Evolutionary conservation across 805 yeast species (phyloP).

Genomic region (Schizosaccharomyces cryophilus): DNA sequence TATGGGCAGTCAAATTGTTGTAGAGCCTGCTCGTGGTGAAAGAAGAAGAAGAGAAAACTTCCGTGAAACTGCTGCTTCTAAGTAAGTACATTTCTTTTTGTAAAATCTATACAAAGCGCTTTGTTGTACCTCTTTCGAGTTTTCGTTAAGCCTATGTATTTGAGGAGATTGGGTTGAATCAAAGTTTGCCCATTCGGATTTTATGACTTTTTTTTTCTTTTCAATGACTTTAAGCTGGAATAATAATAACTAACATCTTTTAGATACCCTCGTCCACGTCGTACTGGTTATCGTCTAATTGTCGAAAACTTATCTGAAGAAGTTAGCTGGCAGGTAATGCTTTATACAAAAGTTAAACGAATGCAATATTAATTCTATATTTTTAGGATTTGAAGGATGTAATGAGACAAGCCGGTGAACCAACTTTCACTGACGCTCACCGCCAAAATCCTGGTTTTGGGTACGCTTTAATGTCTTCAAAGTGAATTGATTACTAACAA

Average conservation of each 20-base stretch:
- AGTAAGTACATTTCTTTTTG: background rate
- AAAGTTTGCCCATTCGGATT: too few species aligned
- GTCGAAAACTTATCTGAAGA: slow-evolving; percentile 9
- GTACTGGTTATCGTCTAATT: slow-evolving; percentile 9
- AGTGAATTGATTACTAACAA: background rate
- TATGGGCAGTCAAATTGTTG: background rate
- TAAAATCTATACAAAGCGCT: background rate
- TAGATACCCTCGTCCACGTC: slow-evolving; percentile 7
- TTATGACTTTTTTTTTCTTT: too few species aligned
- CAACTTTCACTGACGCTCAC: slow-evolving; percentile 14
- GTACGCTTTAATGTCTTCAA: slow-evolving; percentile 1
- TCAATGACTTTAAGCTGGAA: too few species aligned
- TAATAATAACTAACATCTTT: background rate
- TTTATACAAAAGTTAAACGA: background rate
- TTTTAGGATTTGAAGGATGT: slow-evolving; percentile 35
- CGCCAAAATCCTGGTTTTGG: slow-evolving; percentile 14
- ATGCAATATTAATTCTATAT: background rate
- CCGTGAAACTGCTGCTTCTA: background rate
- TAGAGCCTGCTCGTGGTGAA: slow-evolving; percentile 1
- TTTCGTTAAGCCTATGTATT: background rate
- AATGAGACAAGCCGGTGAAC: slow-evolving; percentile 36
- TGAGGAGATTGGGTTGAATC: too few species aligned
- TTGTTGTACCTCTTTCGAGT: background rate
- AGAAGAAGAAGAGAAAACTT: background rate
- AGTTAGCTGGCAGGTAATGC: slow-evolving; percentile 10